Evolutionary conservation across 805 yeast species (phyloP).

Genomic region (Diddensiella santjacobensis): DNA sequence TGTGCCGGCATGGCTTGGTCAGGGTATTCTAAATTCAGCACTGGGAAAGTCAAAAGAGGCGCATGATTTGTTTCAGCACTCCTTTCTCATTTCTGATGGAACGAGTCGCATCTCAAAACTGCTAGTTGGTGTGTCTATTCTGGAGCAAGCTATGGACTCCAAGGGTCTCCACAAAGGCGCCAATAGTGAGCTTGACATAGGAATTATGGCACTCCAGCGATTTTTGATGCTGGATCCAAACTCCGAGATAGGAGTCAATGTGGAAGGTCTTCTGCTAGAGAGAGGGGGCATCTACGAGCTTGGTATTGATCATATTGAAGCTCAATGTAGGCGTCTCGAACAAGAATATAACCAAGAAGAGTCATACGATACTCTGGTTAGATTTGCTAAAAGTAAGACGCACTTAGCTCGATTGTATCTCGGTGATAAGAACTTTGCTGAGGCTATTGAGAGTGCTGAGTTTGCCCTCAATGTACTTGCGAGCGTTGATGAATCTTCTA

Average conservation of each 20-base stretch:
- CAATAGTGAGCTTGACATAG: slow-evolving; percentile 22
- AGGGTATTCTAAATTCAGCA: slow-evolving; percentile 52
- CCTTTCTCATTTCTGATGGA: slow-evolving; percentile 74
- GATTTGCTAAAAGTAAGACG: slow-evolving; percentile 58
- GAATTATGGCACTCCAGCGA: slow-evolving; percentile 45
- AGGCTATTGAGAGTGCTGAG: slow-evolving; percentile 60
- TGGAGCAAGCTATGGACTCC: slow-evolving; percentile 39
- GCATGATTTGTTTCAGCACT: slow-evolving; percentile 64
- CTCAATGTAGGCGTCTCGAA: slow-evolving; percentile 43
- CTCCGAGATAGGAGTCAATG: slow-evolving; percentile 26
- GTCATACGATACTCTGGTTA: slow-evolving; percentile 41
- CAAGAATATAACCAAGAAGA: slow-evolving; percentile 54
- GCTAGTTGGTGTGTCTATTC: slow-evolving; percentile 61
- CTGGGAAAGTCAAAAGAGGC: slow-evolving; percentile 44
- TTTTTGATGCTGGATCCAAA: slow-evolving; percentile 45
- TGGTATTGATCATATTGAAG: slow-evolving; percentile 42
- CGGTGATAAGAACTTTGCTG: slow-evolving; percentile 52
- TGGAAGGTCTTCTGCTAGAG: slow-evolving; percentile 46
- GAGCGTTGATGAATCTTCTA: slow-evolving; percentile 30
- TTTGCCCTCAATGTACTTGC: slow-evolving; percentile 49
- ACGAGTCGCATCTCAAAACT: slow-evolving; percentile 63
- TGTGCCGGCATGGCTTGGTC: slow-evolving; percentile 79
- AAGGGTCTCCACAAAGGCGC: slow-evolving; percentile 17
- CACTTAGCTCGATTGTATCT: slow-evolving; percentile 70
- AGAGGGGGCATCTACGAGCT: slow-evolving; percentile 58